Evolutionary conservation across 1,284 basidiomycete genomes (phyloP).

Genomic region (Ganoderma resinaceum): DNA sequence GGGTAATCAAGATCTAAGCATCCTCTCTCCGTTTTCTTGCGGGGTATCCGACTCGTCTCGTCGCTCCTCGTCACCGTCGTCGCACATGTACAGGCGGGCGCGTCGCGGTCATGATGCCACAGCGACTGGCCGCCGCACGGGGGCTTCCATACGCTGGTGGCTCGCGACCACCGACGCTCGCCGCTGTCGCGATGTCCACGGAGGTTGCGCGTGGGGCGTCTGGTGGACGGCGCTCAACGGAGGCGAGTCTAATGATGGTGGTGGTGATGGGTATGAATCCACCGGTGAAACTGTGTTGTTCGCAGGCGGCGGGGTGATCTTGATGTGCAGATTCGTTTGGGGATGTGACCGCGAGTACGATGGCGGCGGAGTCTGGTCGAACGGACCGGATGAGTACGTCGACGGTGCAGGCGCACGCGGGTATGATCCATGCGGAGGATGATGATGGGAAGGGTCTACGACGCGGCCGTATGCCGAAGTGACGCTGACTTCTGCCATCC

Average conservation of each 20-base stretch:
- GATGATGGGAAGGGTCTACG: neutral
- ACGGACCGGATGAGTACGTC: conserved; percentile 25
- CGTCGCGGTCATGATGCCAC: conserved; percentile 3
- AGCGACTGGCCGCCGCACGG: conserved; percentile 25
- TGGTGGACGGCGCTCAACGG: conserved; percentile 40
- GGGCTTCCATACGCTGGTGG: conserved; percentile 24
- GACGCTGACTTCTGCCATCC: conserved; percentile 26
- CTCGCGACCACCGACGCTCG: conserved; percentile 34
- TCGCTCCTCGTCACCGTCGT: conserved; percentile 2
- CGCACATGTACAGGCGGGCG: neutral
- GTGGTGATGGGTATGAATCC: conserved; percentile 79
- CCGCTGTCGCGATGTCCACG: conserved; percentile 27
- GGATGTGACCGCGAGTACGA: conserved; percentile 37
- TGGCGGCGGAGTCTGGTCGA: conserved; percentile 45
- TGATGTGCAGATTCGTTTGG: conserved; percentile 44
- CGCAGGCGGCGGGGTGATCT: conserved; percentile 39
- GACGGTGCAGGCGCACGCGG: conserved; percentile 23
- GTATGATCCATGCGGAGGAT: conserved; percentile 29
- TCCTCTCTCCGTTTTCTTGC: neutral
- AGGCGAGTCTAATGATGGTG: conserved; percentile 76
- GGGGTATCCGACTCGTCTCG: conserved; percentile 14
- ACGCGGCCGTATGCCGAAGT: conserved; percentile 35
- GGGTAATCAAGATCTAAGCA: conserved; percentile 26
- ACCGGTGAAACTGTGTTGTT: conserved; percentile 42
- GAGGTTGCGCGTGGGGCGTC: conserved; percentile 15